A percentile compares a stretch with the other conserved stretches of the same genome.
Evolutionary conservation across 805 yeast genomes (phyloP).

Genomic region (Candida koratica): DNA sequence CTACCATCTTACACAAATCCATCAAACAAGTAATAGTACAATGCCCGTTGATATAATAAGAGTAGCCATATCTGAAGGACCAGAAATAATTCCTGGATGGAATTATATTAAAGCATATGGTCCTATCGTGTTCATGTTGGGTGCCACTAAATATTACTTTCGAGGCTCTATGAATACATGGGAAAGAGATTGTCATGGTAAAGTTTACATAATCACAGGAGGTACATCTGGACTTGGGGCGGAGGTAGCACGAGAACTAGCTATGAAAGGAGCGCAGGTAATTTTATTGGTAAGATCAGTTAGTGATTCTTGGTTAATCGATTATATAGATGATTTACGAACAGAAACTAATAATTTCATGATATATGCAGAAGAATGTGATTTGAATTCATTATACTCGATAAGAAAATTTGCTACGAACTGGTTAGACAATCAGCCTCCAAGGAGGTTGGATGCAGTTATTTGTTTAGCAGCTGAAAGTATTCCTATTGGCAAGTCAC

Average conservation of each 20-base stretch:
- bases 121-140: constrained; percentile 49
- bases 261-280: constrained; percentile 80
- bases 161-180: constrained; percentile 81
- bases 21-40: background rate
- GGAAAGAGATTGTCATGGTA: constrained; percentile 91
- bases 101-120: constrained; percentile 50
- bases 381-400: constrained; percentile 66
- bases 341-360: constrained; percentile 63
- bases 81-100: constrained; percentile 75
- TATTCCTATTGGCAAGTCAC: constrained; percentile 62
- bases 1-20: too few relatives aligned
- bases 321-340: constrained; percentile 75
- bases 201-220: constrained; percentile 81
- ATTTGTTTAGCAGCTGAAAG: constrained; percentile 84
- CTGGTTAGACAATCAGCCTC: constrained; percentile 90
- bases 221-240: constrained; percentile 93
- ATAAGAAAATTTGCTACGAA: constrained; percentile 87
- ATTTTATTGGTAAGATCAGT: constrained; percentile 64
- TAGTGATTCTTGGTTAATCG: constrained; percentile 69
- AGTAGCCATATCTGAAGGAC: constrained; percentile 66
- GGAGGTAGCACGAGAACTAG: constrained; percentile 67
- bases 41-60: constrained; percentile 88
- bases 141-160: constrained; percentile 64
- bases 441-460: constrained; percentile 86
- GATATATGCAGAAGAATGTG: constrained; percentile 89